Base-by-base conservation (phyloP, 2,329 filamentous ascomycete genomes). In the Esteya vermicola region DNA sequence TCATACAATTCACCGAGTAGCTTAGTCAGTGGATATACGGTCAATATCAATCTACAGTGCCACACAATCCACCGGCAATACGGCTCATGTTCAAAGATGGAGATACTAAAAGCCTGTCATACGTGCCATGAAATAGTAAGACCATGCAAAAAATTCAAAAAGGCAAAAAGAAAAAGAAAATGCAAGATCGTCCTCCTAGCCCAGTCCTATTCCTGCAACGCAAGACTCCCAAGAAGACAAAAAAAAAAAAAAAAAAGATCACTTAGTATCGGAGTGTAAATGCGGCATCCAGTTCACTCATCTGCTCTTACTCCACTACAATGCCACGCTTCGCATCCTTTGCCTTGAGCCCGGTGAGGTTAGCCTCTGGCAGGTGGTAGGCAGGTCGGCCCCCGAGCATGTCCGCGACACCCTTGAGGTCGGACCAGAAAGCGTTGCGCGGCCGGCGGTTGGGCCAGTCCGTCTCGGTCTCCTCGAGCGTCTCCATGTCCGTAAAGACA, bases 401-500 rank as follows among this genome's bases (percentile, higher is more conserved):
- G 57, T 98, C 83, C 3, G 94, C 88, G 22, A 85, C 75, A 37
- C 79, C 69, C 60, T 85, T 84, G 58, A 94, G 65, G 37, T 68
- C 69, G 51, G 84, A 65, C 91, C 91, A 98, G 65, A 85, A 88
- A 50, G 91, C 84, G 40, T 76, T 63, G 61, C 77, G 84, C 35
- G 91, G 89, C 38, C 91, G 70, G 38, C 91, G 71, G 58, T 93
- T 86, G 48, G 78, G 75, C 91, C 91, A 98, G 63, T 98, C 89
- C 4, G 91, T 96, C 53, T 88, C 83, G 20, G 75, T 73, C 49
- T 75, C 74, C 64, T 96, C 91, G 9, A 96, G 70, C 33, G 75
- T 71, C 52, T 78, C 72, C 73, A 96, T 84, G 0, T 81, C 69
- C 9, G 76, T 81, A 58, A 96, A 93, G n/a, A 88, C 75, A 9